Evolutionary conservation across 495 filamentous ascomycete species (phyloP), one percentile per base, ranked within the genome.

Genomic region (Hypoxylon fuscum): DNA sequence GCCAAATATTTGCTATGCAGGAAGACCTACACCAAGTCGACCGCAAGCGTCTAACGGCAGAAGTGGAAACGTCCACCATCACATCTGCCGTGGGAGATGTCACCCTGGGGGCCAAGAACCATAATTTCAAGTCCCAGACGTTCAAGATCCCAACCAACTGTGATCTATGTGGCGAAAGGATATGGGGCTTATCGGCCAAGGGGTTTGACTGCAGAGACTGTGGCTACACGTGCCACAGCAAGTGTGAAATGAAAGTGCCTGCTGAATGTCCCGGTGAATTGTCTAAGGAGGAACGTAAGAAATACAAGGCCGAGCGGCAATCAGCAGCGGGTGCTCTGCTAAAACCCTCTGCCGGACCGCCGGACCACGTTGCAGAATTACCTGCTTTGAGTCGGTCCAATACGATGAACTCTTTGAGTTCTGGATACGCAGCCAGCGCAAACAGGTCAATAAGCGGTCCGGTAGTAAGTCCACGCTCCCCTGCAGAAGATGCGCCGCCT

Each of bases 111-210:
- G 92, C 93, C 5, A 90, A 90, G 69, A 96, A 90, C 64, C 95
- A 99, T 74, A 93, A 94, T 64, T 98, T 99, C 84, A 95, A 94
- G 72, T 88, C 91, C 29, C 90, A 97, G 65, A 98, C 93, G 0
- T 98, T 97, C 83, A 98, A 97, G 70, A 96, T 99, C 50, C 96
- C 96, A 0, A 99, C 95, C 3, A 98, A 97, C 71, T 99, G 95
- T 74, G 94, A 99, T 69, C 81, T 96, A 3, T 99, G 95, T 62
- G 92, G 92, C 3, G 95, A 99, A 63, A 85, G 94, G 8, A 96
- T 98, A 70, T 98, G 95, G 95, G 95, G 95, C 2, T 71, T 99
- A 11, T 92, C 90, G 1, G 95, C 95, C 20, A 98, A 98, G 75
- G 95, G 96, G 1, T 96, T 96, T 59, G 91, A 92, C 72, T 99